Evolutionary conservation across 1,284 basidiomycete genomes (phyloP), one percentile per base, ranked within the genome.

Genomic region (Microbotryomycetes sp.): DNA sequence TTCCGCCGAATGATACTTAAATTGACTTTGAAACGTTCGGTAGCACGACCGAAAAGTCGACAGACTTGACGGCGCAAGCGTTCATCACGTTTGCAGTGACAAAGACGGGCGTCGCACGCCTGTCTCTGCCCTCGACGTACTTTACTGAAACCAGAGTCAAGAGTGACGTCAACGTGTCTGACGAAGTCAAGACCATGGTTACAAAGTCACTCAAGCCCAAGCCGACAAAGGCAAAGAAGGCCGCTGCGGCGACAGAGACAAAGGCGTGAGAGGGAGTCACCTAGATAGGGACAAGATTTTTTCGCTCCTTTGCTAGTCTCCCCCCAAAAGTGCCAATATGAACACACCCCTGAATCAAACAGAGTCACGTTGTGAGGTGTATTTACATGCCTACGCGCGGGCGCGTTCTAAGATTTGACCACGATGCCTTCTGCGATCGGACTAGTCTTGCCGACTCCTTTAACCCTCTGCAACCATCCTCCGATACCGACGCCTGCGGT

Each of bases 141-240:
- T 97, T 91, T 80, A 89, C 90, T 73, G 82, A 87, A 57, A 90
- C 92, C 73, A 81, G 93, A 63, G 82, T 94, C 71, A 89, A 89
- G 80, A 86, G 87, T 5, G 86, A 89, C 71, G 92, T 93, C 76
- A 85, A 89, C 74, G 79, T 97, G 66, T 84, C 91, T 76, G 89
- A 96, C 71, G 88, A 88, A 72, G 77, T 91, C 72, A 90, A 91
- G 79, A 79, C 81, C 41, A 79, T 90, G 46, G 78, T 97, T 66
- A 79, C 85, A 54, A 85, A 86, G 76, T 86, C 84, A 65, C 78
- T 97, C 68, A 84, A 93, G 63, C 89, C 91, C 83, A 88, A 82
- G 78, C 85, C 88, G 80, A 90, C 88, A 80, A 90, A 89, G 80
- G 87, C 88, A 81, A 91, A 89, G 81, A 90, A 89, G 80, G 82